phyloP scores from a whole-genome alignment of 345 rosid species.

The Melastoma malabathricum region DNA sequence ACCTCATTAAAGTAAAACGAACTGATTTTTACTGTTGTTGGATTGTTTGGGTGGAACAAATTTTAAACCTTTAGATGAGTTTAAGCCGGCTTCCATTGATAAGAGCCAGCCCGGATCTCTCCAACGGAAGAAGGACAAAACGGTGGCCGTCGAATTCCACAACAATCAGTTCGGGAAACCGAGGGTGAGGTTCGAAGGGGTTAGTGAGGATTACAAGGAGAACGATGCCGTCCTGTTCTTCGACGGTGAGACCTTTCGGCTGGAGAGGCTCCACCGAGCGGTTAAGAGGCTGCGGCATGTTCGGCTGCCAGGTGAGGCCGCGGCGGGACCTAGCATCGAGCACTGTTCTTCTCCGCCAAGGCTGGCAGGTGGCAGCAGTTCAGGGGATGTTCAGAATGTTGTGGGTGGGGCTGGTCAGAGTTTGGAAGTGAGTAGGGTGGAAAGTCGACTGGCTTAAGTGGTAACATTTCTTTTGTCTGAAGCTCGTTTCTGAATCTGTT shows the following conservation, averaged over 20 bases:
- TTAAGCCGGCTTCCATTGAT: constrained; percentile 76
- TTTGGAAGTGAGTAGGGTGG: background rate
- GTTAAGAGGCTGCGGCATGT: constrained; percentile 56
- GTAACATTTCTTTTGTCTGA: background rate
- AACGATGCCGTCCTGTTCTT: constrained; percentile 62
- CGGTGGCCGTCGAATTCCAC: constrained; percentile 61
- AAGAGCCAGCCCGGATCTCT: constrained; percentile 43
- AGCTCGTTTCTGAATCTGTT: background rate
- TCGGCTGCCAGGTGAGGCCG: constrained; percentile 39
- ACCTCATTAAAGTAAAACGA: background rate
- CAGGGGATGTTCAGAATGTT: constrained; percentile 13
- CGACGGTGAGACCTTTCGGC: constrained; percentile 46
- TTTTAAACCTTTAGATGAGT: constrained; percentile 40
- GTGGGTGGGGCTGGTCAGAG: background rate
- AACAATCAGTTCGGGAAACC: constrained; percentile 59
- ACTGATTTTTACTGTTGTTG: background rate
- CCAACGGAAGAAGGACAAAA: constrained; percentile 49
- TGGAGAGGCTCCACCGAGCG: constrained; percentile 56
- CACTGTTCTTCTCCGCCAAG: constrained; percentile 15
- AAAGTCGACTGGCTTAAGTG: too few species aligned
- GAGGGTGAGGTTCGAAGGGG: constrained; percentile 58
- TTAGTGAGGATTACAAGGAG: constrained; percentile 55
- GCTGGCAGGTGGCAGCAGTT: constrained; percentile 19
- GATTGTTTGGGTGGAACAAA: background rate
- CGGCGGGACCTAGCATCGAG: constrained; percentile 20